phyloP scores from a whole-genome alignment of 345 rosid genomes.

The Arabis alpina region DNA sequence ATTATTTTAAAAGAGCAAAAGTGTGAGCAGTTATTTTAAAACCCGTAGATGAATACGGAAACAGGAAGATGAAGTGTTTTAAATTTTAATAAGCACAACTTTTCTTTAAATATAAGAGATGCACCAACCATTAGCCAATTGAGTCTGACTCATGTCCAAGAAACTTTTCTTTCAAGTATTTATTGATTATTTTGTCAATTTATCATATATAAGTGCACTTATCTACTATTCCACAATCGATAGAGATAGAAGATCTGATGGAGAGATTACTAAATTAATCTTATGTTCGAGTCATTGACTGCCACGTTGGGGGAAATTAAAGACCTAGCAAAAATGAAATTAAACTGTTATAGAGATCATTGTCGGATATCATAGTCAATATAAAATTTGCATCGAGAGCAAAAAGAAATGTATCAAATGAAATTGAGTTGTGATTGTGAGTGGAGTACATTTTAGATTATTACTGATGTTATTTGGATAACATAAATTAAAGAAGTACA shows the following conservation, averaged over 20 bases:
- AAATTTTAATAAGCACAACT: constrained; percentile 2
- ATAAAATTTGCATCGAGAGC: not conserved
- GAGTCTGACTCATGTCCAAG: constrained; percentile 42
- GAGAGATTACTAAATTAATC: constrained; percentile 1
- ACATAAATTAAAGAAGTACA: not conserved
- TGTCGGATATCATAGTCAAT: constrained; percentile 1
- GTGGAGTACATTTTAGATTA: not conserved
- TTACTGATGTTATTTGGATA: not conserved
- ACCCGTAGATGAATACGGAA: constrained; percentile 26
- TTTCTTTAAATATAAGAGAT: constrained; percentile 13
- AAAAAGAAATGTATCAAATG: not conserved
- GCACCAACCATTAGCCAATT: constrained; percentile 36
- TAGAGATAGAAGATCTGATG: not conserved
- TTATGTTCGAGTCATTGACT: not conserved
- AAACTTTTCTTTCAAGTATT: constrained; percentile 29
- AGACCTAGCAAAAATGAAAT: not conserved
- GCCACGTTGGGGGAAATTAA: not conserved
- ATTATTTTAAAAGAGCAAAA: too few species aligned
- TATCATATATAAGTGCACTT: constrained; percentile 16
- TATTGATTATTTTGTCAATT: not conserved
- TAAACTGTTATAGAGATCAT: not conserved
- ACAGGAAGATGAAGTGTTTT: not conserved
- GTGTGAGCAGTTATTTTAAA: too few species aligned
- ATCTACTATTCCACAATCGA: constrained; percentile 13
- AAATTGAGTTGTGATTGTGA: not conserved